A percentile compares a stretch with the other conserved stretches of the same genome.
These are phyloP conservation scores for Aspergillus texensis DNA, from an alignment of 2,329 filamentous ascomycete genomes.

Conservation along the genomic window DNA sequence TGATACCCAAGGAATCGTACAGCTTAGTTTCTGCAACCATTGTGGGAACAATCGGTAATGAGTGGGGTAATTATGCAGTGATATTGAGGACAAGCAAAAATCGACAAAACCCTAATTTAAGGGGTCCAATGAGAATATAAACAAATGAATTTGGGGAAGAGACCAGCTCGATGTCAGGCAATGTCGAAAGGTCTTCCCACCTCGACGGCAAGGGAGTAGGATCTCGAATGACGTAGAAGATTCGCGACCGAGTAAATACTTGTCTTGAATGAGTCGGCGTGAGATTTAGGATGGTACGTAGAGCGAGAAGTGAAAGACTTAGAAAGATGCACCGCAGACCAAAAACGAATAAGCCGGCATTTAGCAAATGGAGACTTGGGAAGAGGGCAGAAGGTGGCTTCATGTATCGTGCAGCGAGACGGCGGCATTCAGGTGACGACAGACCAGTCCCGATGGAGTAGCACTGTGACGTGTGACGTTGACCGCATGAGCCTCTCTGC, in stretches of 20 bases:
- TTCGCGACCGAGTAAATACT: constrained; percentile 20
- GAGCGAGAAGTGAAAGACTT: background rate
- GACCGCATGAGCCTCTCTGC: constrained; percentile 15
- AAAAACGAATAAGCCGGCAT: constrained; percentile 1
- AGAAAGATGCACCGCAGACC: background rate
- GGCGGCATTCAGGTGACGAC: constrained; percentile 20
- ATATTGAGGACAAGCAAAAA: constrained; percentile 3
- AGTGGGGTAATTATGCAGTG: constrained; percentile 3
- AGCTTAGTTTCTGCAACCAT: constrained; percentile 97
- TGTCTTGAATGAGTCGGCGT: background rate
- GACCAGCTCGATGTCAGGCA: constrained; percentile 7
- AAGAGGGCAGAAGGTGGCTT: constrained; percentile 12
- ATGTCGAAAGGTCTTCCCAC: background rate
- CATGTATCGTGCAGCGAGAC: constrained; percentile 9
- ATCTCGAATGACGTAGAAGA: constrained; percentile 41
- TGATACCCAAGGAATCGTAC: constrained; percentile 82
- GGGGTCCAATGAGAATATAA: constrained; percentile 18
- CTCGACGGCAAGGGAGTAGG: constrained; percentile 11
- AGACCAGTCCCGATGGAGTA: constrained; percentile 12
- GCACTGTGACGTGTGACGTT: constrained; percentile 38
- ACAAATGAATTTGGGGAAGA: background rate
- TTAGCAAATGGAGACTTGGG: constrained; percentile 14
- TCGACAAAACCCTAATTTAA: constrained; percentile 14
- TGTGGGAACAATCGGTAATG: constrained; percentile 34
- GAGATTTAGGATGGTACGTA: too few relatives aligned